A percentile compares a stretch with the other conserved stretches of the same genome.
These are phyloP conservation scores for Lepidopterella palustris DNA, from an alignment of 495 filamentous ascomycete species.

Conservation along the genomic window DNA sequence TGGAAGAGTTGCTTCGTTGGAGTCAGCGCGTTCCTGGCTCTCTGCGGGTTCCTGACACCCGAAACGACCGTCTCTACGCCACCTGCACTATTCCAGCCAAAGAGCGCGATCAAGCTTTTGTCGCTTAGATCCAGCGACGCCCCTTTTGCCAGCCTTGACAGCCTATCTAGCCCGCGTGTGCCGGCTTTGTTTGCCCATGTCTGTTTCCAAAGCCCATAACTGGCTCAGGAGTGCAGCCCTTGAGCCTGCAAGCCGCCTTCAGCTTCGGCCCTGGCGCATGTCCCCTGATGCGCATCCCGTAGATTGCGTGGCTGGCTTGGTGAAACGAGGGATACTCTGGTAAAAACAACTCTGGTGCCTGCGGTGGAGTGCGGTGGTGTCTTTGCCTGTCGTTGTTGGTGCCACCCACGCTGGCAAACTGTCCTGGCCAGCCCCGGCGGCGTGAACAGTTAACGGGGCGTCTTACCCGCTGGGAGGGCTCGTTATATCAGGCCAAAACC, in stretches of 20 bases:
- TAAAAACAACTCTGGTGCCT: no score
- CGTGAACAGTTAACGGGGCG: not conserved
- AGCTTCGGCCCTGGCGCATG: not conserved
- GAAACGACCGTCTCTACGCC: conserved; percentile 12
- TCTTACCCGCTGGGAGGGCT: not conserved
- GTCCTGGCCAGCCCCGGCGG: not conserved
- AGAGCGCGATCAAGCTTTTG: conserved; percentile 16
- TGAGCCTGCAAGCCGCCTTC: not conserved
- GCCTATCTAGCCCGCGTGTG: no score
- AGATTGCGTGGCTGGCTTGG: conserved; percentile 8
- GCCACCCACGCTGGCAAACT: not conserved
- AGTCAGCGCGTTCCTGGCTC: not conserved
- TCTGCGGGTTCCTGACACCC: conserved; percentile 19
- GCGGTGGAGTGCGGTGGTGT: no score
- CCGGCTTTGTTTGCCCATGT: no score
- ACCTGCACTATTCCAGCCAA: not conserved
- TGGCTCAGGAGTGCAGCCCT: not conserved
- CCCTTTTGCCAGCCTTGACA: no score
- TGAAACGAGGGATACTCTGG: conserved; percentile 2
- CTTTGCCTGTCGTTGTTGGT: no score
- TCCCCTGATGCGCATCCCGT: not conserved
- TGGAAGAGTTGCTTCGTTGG: not conserved
- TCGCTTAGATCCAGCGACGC: not conserved
- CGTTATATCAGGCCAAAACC: conserved; percentile 19
- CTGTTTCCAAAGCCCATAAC: not conserved